Evolutionary conservation across 345 rosid species (phyloP).

Genomic region (Limnanthes douglasii): DNA sequence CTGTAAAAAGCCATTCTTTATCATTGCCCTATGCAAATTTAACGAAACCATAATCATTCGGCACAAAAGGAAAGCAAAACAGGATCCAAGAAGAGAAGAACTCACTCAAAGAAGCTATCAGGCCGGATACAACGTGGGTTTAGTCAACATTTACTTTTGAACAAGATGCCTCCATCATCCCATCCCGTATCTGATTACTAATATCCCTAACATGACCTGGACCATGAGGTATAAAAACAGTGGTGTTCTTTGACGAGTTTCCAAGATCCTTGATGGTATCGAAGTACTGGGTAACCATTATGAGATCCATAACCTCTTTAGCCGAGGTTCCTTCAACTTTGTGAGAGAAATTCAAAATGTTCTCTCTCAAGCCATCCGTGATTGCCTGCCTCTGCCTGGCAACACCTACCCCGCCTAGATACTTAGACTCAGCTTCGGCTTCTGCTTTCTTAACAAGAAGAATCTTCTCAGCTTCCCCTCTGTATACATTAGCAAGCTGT

Average conservation of each 20-base stretch:
- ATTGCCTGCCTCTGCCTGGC: conserved; percentile 99
- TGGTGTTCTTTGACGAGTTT: conserved; percentile 80
- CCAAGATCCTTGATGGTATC: conserved; percentile 94
- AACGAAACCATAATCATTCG: no score
- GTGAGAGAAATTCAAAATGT: conserved; percentile 84
- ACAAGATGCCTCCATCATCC: conserved; percentile 76
- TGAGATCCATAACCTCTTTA: conserved; percentile 95
- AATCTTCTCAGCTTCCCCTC: conserved; percentile 96
- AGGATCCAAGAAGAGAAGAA: not conserved
- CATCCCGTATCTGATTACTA: conserved; percentile 72
- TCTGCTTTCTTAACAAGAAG: conserved; percentile 82
- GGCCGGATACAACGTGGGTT: no score
- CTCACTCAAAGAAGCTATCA: no score
- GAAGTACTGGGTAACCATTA: conserved; percentile 93
- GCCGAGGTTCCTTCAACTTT: conserved; percentile 85
- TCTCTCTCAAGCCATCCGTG: conserved; percentile 87
- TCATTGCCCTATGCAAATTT: no score
- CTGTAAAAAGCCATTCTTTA: no score
- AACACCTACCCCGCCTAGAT: conserved; percentile 91
- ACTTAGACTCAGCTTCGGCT: conserved; percentile 94
- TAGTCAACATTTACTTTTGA: conserved; percentile 19
- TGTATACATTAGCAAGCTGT: conserved; percentile 96
- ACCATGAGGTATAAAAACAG: conserved; percentile 93
- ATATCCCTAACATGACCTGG: conserved; percentile 95
- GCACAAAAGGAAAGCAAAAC: not conserved